Percentiles rank a stretch among this genome's conserved stretches.
These are phyloP conservation scores for Circinella minor DNA, from an alignment of 371 early-diverging fungal species.

Conservation along the genomic window DNA sequence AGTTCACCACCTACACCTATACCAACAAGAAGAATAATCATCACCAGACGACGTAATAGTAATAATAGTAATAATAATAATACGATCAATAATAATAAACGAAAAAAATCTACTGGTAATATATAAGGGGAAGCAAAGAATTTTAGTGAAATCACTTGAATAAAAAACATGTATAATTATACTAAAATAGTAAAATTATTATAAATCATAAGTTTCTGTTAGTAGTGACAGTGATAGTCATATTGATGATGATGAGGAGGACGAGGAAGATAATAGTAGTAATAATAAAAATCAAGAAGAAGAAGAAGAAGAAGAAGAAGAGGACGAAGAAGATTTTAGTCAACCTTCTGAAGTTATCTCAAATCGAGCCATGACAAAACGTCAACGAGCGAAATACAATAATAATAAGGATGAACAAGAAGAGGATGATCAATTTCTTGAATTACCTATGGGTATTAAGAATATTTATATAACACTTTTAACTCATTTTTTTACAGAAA, in stretches of 20 bases:
- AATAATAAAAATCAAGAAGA: background rate
- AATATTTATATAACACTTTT: too few species aligned
- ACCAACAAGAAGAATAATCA: too few species aligned
- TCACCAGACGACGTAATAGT: too few species aligned
- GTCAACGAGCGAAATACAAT: conserved; percentile 69
- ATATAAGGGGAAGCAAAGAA: too few species aligned
- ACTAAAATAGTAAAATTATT: background rate
- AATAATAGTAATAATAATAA: too few species aligned
- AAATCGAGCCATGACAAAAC: conserved; percentile 63
- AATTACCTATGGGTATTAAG: conserved; percentile 64
- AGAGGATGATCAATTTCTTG: conserved; percentile 55
- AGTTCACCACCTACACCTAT: background rate
- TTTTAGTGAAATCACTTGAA: too few species aligned
- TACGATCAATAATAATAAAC: too few species aligned
- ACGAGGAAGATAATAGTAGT: background rate
- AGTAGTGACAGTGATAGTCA: background rate
- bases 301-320: background rate
- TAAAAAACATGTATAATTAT: background rate
- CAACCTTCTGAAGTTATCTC: conserved; percentile 43
- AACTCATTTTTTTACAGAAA: too few species aligned
- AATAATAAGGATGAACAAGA: conserved; percentile 26
- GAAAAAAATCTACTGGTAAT: too few species aligned
- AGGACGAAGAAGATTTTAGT: conserved; percentile 29
- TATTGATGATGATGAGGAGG: background rate
- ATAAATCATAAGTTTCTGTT: background rate